Conservation (phyloP, 2,329 filamentous ascomycete species). For the Diaporthe destruens region DNA sequence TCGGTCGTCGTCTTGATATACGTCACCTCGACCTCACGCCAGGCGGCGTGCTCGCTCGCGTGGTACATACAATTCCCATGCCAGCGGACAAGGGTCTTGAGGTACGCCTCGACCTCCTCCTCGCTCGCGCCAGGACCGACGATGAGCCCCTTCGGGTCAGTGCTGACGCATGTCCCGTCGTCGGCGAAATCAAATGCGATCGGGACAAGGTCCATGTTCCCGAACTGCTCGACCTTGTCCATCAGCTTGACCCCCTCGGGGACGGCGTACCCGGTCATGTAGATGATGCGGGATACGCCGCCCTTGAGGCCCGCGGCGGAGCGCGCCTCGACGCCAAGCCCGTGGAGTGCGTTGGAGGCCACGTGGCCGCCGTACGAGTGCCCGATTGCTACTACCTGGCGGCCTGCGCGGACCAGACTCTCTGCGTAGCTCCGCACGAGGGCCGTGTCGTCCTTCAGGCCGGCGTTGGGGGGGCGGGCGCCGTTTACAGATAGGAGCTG, state of each 20-base stretch:
- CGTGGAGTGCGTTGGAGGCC: slow-evolving; percentile 7
- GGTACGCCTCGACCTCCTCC: neutral
- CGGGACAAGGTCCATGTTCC: slow-evolving; percentile 15
- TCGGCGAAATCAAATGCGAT: neutral
- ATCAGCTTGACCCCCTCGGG: neutral
- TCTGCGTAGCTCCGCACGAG: slow-evolving; percentile 14
- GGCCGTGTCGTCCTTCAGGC: neutral
- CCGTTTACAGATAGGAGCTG: neutral
- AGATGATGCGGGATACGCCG: slow-evolving; percentile 6
- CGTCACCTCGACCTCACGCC: neutral
- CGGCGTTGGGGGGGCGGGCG: slow-evolving; percentile 4
- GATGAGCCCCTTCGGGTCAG: neutral
- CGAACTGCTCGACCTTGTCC: neutral
- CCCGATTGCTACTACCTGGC: neutral
- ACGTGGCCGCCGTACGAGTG: slow-evolving; percentile 31
- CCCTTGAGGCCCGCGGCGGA: slow-evolving; percentile 11
- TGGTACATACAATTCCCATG: slow-evolving; percentile 8
- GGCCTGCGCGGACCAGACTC: slow-evolving; percentile 2
- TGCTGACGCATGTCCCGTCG: neutral
- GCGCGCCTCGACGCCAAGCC: neutral
- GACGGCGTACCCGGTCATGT: neutral
- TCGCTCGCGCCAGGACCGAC: neutral
- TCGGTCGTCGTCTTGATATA: neutral
- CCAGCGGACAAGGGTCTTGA: slow-evolving; percentile 7
- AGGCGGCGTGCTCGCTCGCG: neutral